phyloP scores from a whole-genome alignment of 176 grass and related monocot genomes.

The Oryza officinalis region DNA sequence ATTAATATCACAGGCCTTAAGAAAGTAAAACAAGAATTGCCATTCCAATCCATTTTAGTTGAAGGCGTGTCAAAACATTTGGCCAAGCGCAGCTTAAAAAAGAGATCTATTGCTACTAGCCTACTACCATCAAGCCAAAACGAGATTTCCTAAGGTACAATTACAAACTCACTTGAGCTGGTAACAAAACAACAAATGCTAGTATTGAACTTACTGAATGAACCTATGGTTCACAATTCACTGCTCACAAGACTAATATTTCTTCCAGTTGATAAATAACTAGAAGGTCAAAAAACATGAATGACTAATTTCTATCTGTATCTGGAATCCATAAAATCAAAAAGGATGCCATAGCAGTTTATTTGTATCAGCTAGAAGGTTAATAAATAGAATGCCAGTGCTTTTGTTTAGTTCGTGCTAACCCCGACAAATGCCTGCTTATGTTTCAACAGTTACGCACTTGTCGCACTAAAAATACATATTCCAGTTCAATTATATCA shows the following conservation, averaged over 20 bases:
- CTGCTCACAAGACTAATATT: not conserved
- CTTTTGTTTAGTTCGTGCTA: not conserved
- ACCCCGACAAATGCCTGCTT: not conserved
- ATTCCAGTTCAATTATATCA: not conserved
- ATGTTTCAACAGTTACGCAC: not conserved
- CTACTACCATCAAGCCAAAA: not conserved
- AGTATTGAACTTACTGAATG: not conserved
- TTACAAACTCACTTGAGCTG: not conserved
- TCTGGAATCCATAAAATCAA: slow-evolving; percentile 16
- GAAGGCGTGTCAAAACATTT: not conserved
- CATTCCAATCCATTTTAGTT: not conserved
- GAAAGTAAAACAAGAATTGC: not conserved
- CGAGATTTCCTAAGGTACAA: not conserved
- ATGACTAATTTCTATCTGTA: not conserved
- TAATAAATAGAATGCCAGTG: too few species aligned
- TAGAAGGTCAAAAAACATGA: not conserved
- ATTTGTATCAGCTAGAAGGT: not conserved
- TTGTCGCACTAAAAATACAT: not conserved
- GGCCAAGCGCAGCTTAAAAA: not conserved
- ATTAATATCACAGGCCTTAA: slow-evolving; percentile 1
- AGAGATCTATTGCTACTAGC: not conserved
- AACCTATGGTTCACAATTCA: not conserved
- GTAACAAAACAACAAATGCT: not conserved
- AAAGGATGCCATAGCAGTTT: not conserved
- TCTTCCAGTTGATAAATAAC: not conserved